Evolutionary conservation across 2,329 filamentous ascomycete species (phyloP), one percentile per base, ranked within the genome.

Genomic region (Delphinella strobiligena): DNA sequence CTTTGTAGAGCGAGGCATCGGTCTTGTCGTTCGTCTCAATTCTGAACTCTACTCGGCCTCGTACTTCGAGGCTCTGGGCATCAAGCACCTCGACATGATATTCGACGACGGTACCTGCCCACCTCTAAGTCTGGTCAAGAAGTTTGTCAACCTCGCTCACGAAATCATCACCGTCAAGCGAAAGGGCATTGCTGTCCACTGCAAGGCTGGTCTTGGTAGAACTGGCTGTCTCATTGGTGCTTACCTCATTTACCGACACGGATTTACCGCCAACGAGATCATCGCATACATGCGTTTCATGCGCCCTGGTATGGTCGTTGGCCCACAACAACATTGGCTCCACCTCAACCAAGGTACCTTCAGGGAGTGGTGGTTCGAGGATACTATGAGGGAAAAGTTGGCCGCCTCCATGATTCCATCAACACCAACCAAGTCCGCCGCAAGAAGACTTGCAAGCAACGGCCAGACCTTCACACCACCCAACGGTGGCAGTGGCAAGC

Each of bases 101-200:
- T 98, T 98, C 56, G 91, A 96, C 54, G 91, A 98, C 53, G 91
- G 91, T 48, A 98, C 91, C 3, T 98, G 91, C 60, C 91, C 91
- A 16, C 79, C 86, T 2, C 68, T 98, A 38, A 76, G 76, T 14
- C 80, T 88, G n/a, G 91, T 98, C 19, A 79, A 85, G 50, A 88
- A 88, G 58, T 98, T 98, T 59, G 89, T 98, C 61, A 85, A 85
- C 50, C 72, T 98, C 43, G 88, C 91, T 1, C 91, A 96, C 56
- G 83, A 93, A 57, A 94, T 82, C 63, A 98, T 98, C 55, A 88
- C 80, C 1, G 72, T 88, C 37, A 84, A 82, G 65, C 86, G 88
- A 63, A 88, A 87, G 71, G 83, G 81, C 34, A 95, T 98, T 48
- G 91, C 91, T 4, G 91, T 98, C 5, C 91, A 98, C 65, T 98